These are phyloP conservation scores for Carex myosuroides DNA, from an alignment of 176 grass and related monocot species.

Conservation along the genomic window DNA sequence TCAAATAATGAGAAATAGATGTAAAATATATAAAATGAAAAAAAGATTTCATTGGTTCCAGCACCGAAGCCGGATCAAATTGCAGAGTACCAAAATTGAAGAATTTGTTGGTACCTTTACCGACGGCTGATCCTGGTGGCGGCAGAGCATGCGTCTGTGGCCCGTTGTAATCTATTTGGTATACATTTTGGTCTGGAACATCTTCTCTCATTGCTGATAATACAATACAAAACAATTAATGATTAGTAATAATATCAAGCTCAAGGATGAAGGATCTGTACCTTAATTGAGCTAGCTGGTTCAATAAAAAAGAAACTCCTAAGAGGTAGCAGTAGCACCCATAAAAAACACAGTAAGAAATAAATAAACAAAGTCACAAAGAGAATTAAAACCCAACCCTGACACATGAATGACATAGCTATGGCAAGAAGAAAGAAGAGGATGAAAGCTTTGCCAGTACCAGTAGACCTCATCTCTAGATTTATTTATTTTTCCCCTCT, in stretches of 20 bases:
- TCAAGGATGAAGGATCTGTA: neutral
- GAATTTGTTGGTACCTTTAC: neutral
- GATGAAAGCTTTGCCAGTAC: neutral
- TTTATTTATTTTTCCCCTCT: neutral
- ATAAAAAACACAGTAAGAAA: neutral
- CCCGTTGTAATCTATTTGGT: constrained; percentile 21
- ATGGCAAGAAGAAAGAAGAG: neutral
- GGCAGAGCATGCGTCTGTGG: constrained; percentile 20
- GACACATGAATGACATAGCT: neutral
- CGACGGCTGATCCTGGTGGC: neutral
- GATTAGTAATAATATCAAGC: neutral
- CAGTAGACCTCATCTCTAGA: neutral
- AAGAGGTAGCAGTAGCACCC: neutral
- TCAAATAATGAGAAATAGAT: neutral
- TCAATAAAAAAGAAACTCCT: neutral
- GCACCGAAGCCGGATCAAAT: neutral
- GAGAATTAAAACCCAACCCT: neutral
- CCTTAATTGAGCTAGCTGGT: neutral
- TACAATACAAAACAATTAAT: neutral
- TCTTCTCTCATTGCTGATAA: constrained; percentile 16
- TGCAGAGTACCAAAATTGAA: constrained; percentile 2
- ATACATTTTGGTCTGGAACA: neutral
- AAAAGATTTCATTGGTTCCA: neutral
- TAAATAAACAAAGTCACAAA: neutral
- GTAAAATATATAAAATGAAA: neutral